A percentile compares a stretch with the other conserved stretches of the same genome.
These are phyloP conservation scores for Cladorrhinum sp. DNA, from an alignment of 2,329 filamentous ascomycete species.

Conservation along the genomic window DNA sequence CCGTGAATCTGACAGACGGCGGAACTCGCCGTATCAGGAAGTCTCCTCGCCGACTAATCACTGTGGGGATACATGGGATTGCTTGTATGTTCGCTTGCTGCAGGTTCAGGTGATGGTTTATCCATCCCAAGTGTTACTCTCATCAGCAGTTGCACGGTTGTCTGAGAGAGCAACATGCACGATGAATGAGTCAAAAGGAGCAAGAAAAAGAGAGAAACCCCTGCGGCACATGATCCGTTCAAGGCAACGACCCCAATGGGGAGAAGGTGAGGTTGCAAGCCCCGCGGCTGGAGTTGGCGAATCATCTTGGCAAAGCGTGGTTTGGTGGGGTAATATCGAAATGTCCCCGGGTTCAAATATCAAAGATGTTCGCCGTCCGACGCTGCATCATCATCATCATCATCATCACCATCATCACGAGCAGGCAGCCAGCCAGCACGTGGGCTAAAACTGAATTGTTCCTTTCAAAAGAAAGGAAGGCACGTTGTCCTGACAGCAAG, in stretches of 20 bases:
- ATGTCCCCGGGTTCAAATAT: neutral
- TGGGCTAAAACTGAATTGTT: neutral
- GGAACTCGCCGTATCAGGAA: slow-evolving; percentile 12
- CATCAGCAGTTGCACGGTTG: no score
- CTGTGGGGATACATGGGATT: neutral
- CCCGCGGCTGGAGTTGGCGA: neutral
- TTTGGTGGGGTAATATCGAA: neutral
- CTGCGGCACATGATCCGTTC: neutral
- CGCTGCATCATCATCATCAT: neutral
- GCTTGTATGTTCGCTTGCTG: neutral
- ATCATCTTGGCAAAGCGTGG: neutral
- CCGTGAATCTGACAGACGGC: neutral
- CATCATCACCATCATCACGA: neutral
- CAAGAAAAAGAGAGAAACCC: neutral
- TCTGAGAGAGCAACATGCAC: neutral
- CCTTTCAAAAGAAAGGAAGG: neutral
- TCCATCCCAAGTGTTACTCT: no score
- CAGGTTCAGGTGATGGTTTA: no score
- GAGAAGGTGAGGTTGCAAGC: neutral
- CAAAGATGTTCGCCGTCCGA: neutral
- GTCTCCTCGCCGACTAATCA: slow-evolving; percentile 3
- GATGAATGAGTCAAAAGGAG: neutral
- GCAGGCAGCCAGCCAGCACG: neutral
- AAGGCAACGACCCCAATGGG: neutral
- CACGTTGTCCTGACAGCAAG: neutral